Conservation (phyloP, 805 yeast genomes). For the Yarrowia osloensis region DNA sequence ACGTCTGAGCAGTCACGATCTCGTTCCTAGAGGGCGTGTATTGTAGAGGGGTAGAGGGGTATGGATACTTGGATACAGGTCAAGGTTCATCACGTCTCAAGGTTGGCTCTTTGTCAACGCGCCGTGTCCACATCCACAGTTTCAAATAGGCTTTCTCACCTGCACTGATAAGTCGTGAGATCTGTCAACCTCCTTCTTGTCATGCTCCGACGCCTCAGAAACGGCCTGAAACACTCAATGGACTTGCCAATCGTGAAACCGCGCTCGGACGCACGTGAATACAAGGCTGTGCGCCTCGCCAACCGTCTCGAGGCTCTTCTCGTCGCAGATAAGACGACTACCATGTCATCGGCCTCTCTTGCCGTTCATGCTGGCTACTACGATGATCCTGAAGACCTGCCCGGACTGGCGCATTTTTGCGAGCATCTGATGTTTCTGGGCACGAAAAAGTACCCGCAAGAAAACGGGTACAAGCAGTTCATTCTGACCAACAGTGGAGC, state of each 20-base stretch:
- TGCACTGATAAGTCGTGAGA: not conserved
- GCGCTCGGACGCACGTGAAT: slow-evolving; percentile 67
- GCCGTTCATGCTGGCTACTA: slow-evolving; percentile 80
- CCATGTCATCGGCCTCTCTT: slow-evolving; percentile 67
- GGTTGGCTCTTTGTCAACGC: too few relatives aligned
- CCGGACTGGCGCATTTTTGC: slow-evolving; percentile 88
- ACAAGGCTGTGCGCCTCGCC: slow-evolving; percentile 63
- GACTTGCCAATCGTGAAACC: slow-evolving; percentile 46
- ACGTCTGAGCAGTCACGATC: too few relatives aligned
- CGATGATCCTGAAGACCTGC: slow-evolving; percentile 66
- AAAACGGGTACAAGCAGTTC: slow-evolving; percentile 71
- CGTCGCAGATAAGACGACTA: slow-evolving; percentile 72
- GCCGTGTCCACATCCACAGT: not conserved
- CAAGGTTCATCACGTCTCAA: too few relatives aligned
- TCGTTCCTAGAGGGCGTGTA: too few relatives aligned
- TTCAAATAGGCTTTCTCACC: not conserved
- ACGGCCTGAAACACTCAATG: not conserved
- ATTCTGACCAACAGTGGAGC: slow-evolving; percentile 82
- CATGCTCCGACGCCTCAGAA: not conserved
- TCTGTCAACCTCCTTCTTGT: not conserved
- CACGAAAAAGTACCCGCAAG: slow-evolving; percentile 71
- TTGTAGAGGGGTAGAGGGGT: too few relatives aligned
- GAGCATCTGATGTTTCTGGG: slow-evolving; percentile 86
- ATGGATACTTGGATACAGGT: too few relatives aligned
- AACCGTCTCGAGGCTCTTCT: slow-evolving; percentile 71